Conservation (phyloP, 2,329 filamentous ascomycete genomes). For the Botrytis elliptica region DNA sequence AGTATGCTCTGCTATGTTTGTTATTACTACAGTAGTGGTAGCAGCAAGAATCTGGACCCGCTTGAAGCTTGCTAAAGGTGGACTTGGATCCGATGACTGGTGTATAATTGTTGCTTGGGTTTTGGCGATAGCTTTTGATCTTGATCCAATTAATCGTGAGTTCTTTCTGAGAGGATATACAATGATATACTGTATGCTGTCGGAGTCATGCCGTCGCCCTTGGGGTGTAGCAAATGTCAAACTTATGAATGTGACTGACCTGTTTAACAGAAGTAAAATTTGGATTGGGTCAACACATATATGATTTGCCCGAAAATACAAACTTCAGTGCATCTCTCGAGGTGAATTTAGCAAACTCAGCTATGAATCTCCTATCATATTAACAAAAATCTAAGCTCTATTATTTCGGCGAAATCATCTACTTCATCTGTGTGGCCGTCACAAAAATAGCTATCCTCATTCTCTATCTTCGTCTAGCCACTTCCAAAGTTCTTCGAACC, state of each 20-base stretch:
- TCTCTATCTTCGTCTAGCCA: conserved; percentile 13
- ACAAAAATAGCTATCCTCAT: conserved; percentile 12
- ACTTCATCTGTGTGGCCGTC: conserved; percentile 11
- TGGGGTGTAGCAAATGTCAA: not conserved
- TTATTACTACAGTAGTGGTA: conserved; percentile 12
- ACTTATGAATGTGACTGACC: not conserved
- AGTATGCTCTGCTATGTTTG: conserved; percentile 19
- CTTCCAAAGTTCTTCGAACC: not conserved
- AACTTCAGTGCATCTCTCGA: conserved; percentile 17
- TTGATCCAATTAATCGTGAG: conserved; percentile 17
- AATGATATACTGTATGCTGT: not conserved
- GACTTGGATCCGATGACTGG: conserved; percentile 17
- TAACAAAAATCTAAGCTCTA: conserved; percentile 11
- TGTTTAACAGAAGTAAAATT: conserved; percentile 7
- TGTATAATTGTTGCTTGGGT: conserved; percentile 18
- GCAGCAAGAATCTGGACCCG: conserved; percentile 4
- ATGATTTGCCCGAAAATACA: conserved; percentile 4
- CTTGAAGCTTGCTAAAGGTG: conserved; percentile 11
- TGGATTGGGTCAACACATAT: conserved; percentile 17
- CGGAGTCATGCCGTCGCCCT: too few species aligned
- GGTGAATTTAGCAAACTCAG: not conserved
- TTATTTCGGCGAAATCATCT: conserved; percentile 10
- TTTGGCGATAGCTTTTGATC: conserved; percentile 10
- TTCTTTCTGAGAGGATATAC: not conserved
- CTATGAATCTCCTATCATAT: not conserved